A percentile compares a stretch with the other conserved stretches of the same genome.
phyloP scores from a whole-genome alignment of 495 filamentous ascomycete genomes.

The Podospora appendiculata region DNA sequence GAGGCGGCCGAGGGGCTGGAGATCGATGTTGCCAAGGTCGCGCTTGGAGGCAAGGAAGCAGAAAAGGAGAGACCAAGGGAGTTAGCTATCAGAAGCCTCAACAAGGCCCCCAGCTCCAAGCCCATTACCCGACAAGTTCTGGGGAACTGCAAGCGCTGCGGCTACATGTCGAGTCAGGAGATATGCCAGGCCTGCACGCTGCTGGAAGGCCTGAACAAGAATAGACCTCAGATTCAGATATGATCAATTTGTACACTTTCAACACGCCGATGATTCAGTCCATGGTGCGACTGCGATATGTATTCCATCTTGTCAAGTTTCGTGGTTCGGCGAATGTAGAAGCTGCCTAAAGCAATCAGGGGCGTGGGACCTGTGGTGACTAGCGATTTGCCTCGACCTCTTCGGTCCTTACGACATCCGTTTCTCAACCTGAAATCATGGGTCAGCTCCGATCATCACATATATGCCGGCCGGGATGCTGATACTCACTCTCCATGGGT shows the following conservation, averaged over 20 bases:
- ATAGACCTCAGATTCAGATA: conserved; percentile 70
- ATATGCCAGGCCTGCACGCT: conserved; percentile 92
- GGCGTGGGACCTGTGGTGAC: too few species aligned
- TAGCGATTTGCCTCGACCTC: background rate
- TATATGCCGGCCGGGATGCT: background rate
- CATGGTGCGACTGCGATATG: too few species aligned
- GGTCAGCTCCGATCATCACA: conserved; percentile 3
- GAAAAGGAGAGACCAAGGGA: conserved; percentile 8
- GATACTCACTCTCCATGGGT: conserved; percentile 70
- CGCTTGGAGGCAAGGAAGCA: conserved; percentile 10
- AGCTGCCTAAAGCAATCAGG: background rate
- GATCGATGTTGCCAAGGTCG: conserved; percentile 55
- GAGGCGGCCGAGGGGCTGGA: conserved; percentile 60
- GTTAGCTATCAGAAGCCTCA: conserved; percentile 9
- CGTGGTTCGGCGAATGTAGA: background rate
- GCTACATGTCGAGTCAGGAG: conserved; percentile 92
- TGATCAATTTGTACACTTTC: conserved; percentile 17
- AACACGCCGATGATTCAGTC: background rate
- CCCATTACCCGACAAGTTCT: conserved; percentile 54
- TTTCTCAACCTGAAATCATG: conserved; percentile 38
- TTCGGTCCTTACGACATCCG: conserved; percentile 29
- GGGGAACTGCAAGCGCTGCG: conserved; percentile 77
- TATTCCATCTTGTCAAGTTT: background rate
- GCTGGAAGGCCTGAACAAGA: conserved; percentile 88
- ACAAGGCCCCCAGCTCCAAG: conserved; percentile 18